Conservation (phyloP, 148 eudicot species). For the Persicaria tinctoria region DNA sequence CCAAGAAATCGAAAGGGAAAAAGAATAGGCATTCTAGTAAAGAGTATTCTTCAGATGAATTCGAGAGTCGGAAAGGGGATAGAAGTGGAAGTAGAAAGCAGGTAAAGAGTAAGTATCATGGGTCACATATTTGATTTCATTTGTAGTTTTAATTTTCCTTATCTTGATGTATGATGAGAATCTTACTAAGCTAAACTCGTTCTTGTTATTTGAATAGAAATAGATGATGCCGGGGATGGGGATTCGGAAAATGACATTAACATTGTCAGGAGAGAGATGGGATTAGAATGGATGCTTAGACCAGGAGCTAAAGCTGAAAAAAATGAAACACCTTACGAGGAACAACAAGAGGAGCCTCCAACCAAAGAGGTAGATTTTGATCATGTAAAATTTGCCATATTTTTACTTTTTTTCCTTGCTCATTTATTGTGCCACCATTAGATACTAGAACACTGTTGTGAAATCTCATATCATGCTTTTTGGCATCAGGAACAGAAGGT, state of each 20-base stretch:
- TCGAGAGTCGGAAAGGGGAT: slow-evolving; percentile 26
- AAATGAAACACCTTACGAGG: slow-evolving; percentile 20
- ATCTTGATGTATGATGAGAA: background rate
- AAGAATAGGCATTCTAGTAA: slow-evolving; percentile 24
- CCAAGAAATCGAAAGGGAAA: slow-evolving; percentile 18
- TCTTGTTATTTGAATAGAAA: background rate
- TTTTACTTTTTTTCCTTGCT: background rate
- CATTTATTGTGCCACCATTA: background rate
- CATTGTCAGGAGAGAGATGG: slow-evolving; percentile 67
- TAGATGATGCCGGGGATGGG: slow-evolving; percentile 31
- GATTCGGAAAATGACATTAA: slow-evolving; percentile 19
- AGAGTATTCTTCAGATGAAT: slow-evolving; percentile 24
- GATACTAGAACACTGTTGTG: background rate
- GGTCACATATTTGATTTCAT: background rate
- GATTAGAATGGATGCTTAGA: slow-evolving; percentile 92
- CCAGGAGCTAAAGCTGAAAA: slow-evolving; percentile 41
- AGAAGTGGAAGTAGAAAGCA: slow-evolving; percentile 16
- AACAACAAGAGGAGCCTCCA: slow-evolving; percentile 40
- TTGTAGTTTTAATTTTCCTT: background rate
- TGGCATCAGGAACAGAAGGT: slow-evolving; percentile 35
- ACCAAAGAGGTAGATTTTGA: slow-evolving; percentile 43
- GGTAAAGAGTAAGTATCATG: slow-evolving; percentile 17
- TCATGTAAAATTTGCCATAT: background rate
- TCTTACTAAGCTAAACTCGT: background rate
- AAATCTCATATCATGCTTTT: background rate